Conservation (phyloP, 805 yeast genomes). For the Wickerhamomyces strasburgensis region DNA sequence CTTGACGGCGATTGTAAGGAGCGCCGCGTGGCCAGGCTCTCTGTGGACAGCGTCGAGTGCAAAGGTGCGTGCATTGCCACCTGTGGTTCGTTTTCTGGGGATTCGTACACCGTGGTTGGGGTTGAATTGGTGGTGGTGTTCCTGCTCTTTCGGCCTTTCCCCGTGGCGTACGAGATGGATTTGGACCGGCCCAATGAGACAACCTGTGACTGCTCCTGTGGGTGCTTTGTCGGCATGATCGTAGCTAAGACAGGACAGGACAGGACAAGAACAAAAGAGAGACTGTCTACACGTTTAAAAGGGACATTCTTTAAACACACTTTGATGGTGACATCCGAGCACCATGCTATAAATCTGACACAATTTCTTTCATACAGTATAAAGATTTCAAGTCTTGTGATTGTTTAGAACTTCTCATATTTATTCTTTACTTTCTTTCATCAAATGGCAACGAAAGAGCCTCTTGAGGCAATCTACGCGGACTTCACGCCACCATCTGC, state of each 20-base stretch:
- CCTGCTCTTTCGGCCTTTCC: conserved; percentile 5
- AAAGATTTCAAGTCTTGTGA: not conserved
- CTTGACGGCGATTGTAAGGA: not conserved
- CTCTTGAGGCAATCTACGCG: conserved; percentile 1
- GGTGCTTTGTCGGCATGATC: not conserved
- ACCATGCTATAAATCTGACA: too few relatives aligned
- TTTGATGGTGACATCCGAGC: too few relatives aligned
- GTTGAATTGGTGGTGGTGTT: not conserved
- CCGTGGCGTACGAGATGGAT: conserved; percentile 13
- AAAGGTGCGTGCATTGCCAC: conserved; percentile 11
- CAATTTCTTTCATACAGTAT: too few relatives aligned
- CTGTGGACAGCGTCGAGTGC: conserved; percentile 13
- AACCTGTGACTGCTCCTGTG: not conserved
- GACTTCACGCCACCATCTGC: conserved; percentile 4
- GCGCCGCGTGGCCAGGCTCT: conserved; percentile 6
- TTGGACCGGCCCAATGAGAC: conserved; percentile 11
- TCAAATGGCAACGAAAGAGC: not conserved
- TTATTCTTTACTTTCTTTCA: not conserved
- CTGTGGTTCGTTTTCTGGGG: conserved; percentile 1
- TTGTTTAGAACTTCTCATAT: not conserved
- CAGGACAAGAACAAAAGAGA: too few relatives aligned
- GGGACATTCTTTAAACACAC: too few relatives aligned
- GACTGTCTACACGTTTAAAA: too few relatives aligned
- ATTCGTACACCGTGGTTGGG: not conserved
- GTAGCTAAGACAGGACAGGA: too few relatives aligned